A percentile compares a stretch with the other conserved stretches of the same genome.
Evolutionary conservation across 108 stramenopile genomes (phyloP).

Genomic region (Schizochytrium sp.): DNA sequence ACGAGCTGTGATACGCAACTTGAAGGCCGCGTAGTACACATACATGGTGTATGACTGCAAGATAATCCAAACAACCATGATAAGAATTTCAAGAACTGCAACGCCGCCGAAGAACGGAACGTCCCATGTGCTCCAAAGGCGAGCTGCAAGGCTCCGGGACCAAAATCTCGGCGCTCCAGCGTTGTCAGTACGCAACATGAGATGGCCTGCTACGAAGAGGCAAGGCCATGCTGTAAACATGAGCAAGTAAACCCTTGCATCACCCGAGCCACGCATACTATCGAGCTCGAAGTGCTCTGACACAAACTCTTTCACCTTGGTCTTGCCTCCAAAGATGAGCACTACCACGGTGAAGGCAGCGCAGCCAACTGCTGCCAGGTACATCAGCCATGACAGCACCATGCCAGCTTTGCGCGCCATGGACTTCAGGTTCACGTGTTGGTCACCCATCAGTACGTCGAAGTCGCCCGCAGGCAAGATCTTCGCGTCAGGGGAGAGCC

Average conservation of each 20-base stretch:
- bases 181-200: background rate
- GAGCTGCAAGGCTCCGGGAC: background rate
- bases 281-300: background rate
- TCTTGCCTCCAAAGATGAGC: background rate
- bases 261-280: background rate
- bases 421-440: too few species aligned
- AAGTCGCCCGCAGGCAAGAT: too few species aligned
- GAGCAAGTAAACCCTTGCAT: background rate
- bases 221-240: background rate
- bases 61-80: background rate
- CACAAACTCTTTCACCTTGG: background rate
- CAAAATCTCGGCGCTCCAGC: background rate
- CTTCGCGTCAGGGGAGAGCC: too few species aligned
- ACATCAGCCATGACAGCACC: too few species aligned
- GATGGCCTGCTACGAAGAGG: background rate
- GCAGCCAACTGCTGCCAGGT: background rate
- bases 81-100: background rate
- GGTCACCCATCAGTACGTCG: too few species aligned
- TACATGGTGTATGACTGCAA: background rate
- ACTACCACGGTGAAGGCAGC: background rate
- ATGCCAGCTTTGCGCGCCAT: too few species aligned
- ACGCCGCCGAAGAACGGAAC: slow-evolving; percentile 45
- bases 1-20: background rate
- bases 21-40: background rate
- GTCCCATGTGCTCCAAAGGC: background rate